These are phyloP conservation scores for Extremus antarcticus DNA, from an alignment of 495 filamentous ascomycete species.

Conservation along the genomic window DNA sequence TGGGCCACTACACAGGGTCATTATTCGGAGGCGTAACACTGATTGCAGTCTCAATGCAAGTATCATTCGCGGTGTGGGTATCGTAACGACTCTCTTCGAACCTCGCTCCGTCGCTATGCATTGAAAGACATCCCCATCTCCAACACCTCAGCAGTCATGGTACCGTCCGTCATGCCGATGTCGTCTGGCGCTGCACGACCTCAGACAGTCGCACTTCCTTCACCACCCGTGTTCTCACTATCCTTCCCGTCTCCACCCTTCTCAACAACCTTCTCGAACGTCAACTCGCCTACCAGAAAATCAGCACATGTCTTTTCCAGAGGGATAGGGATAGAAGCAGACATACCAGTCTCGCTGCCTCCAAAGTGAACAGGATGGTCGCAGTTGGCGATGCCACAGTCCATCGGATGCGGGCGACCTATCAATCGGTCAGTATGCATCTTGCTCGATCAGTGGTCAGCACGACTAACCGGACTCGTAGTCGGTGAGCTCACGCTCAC, in stretches of 20 bases:
- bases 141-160: no score
- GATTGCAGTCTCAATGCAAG: no score
- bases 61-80: no score
- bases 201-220: background rate
- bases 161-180: background rate
- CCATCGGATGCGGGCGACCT: background rate
- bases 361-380: slow-evolving; percentile 8
- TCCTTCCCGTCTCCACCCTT: background rate
- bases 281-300: background rate
- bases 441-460: background rate
- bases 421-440: background rate
- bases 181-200: background rate
- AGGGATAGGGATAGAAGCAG: background rate
- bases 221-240: background rate
- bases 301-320: background rate
- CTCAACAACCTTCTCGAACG: background rate
- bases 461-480: slow-evolving; percentile 3
- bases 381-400: slow-evolving; percentile 3
- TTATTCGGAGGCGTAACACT: no score
- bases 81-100: no score
- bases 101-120: no score
- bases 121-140: no score
- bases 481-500: slow-evolving; percentile 1
- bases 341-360: slow-evolving; percentile 1
- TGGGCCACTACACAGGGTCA: no score